phyloP scores from a whole-genome alignment of 257 asterid genomes.

The Galeopsis tetrahit region DNA sequence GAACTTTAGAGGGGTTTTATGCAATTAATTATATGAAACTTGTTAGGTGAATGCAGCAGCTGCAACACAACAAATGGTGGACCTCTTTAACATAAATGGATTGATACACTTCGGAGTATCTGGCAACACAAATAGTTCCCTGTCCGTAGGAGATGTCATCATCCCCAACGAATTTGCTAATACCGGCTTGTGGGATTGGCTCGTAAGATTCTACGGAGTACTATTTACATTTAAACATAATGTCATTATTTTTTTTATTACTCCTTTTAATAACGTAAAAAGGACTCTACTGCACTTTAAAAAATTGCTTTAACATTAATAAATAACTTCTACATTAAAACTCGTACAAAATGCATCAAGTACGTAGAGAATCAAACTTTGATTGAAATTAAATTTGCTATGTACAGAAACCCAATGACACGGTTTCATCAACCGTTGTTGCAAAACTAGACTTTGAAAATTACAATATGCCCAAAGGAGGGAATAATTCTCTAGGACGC shows the following conservation, averaged over 20 bases:
- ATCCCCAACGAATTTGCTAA: constrained; percentile 57
- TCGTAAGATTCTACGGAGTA: constrained; percentile 48
- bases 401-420: constrained; percentile 54
- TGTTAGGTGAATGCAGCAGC: constrained; percentile 72
- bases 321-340: too few relatives aligned
- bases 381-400: too few relatives aligned
- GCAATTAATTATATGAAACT: constrained; percentile 2
- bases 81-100: constrained; percentile 51
- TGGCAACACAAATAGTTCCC: constrained; percentile 61
- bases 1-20: neutral
- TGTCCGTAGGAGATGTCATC: constrained; percentile 63
- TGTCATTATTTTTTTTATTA: too few relatives aligned
- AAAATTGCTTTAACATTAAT: too few relatives aligned
- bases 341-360: too few relatives aligned
- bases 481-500: constrained; percentile 51
- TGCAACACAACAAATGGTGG: constrained; percentile 75
- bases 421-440: constrained; percentile 43
- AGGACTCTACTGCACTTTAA: too few relatives aligned
- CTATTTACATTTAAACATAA: too few relatives aligned
- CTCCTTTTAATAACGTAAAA: too few relatives aligned
- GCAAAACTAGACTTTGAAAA: constrained; percentile 46
- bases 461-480: constrained; percentile 51
- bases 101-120: constrained; percentile 66
- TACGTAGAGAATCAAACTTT: too few relatives aligned
- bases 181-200: constrained; percentile 75